Base-by-base conservation (phyloP, 345 rosid species). In the Clausena lansium region DNA sequence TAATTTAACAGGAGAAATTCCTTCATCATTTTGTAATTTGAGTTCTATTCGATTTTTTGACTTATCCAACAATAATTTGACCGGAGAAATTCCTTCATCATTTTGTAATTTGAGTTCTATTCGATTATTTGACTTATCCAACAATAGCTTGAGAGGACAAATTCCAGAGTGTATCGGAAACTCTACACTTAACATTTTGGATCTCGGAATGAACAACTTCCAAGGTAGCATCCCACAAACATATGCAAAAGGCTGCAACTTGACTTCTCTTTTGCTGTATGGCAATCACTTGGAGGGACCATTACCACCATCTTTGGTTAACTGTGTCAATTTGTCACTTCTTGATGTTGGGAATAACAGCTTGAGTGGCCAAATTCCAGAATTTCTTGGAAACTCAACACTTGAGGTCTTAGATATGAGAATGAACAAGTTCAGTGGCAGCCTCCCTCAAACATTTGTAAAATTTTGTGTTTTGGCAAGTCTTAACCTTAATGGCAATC, bases 251-350 rank as follows among this genome's bases (percentile, higher is more conserved):
- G 17, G 30, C 5, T 22, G 28, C 22, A 6, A 0, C 0, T 10
- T 67, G 9, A 0, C 1, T 2, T 4, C 0, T 39, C 32, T 67
- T 4, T 2, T 2, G 1, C 55, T 83, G 2, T 69, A 65, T 66
- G 73, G 41, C 0, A 85, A 85, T 60, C 54, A 67, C 8, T 66
- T 85, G 2, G 74, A 68, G 55, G 88, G 88, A 27, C 57, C n/a
- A 4, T 58, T 85, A 14, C 84, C 82, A 6, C 33, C 8, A 45
- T 80, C 81, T 47, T 17, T 85, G 13, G 63, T 27, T 24, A 81
- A 67, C 52, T 83, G 87, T 71, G 47, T 2, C 7, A 7, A 0
- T 1, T 52, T 83, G 6, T 0, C 0, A 41, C 2, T 2, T 9
- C 11, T 38, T 8, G 41, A 38, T 38, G 41, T 38, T 38, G 41